Conservation (phyloP, 2,329 filamentous ascomycete species). For the Helicocarpus griseus region DNA sequence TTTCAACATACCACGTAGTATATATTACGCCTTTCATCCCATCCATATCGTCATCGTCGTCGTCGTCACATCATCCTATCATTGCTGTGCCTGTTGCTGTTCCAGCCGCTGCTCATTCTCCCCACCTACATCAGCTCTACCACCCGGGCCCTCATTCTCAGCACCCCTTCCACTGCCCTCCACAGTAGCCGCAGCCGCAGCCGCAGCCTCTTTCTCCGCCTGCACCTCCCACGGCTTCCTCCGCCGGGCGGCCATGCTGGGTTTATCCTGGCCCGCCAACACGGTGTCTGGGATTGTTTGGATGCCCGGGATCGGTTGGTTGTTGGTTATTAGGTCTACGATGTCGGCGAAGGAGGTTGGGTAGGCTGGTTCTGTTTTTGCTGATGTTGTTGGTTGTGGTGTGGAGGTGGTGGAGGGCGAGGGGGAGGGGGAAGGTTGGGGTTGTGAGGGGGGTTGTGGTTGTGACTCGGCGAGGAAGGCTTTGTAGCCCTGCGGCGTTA, state of each 20-base stretch:
- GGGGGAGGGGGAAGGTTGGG: slow-evolving; percentile 6
- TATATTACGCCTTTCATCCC: too few species aligned
- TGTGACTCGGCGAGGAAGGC: background rate
- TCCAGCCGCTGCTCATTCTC: background rate
- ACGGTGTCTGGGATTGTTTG: slow-evolving; percentile 76
- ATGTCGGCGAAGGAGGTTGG: slow-evolving; percentile 78
- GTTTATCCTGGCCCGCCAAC: slow-evolving; percentile 57
- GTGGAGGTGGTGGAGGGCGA: slow-evolving; percentile 1
- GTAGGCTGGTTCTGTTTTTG: slow-evolving; percentile 53
- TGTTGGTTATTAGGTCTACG: slow-evolving; percentile 71
- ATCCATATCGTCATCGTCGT: too few species aligned
- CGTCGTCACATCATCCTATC: too few species aligned
- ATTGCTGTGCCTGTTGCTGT: too few species aligned
- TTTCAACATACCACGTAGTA: too few species aligned
- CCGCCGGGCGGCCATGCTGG: slow-evolving; percentile 43
- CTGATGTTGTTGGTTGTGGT: slow-evolving; percentile 7
- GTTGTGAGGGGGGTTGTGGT: slow-evolving; percentile 1
- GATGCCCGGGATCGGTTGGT: slow-evolving; percentile 77
- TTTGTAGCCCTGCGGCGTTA: slow-evolving; percentile 6
- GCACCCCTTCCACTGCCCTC: background rate
- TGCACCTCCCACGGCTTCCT: slow-evolving; percentile 75
- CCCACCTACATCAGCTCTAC: background rate
- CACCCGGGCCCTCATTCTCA: background rate
- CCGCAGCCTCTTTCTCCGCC: slow-evolving; percentile 2
- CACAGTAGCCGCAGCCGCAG: background rate